phyloP scores from a whole-genome alignment of 345 rosid genomes.

The Aethionema arabicum region DNA sequence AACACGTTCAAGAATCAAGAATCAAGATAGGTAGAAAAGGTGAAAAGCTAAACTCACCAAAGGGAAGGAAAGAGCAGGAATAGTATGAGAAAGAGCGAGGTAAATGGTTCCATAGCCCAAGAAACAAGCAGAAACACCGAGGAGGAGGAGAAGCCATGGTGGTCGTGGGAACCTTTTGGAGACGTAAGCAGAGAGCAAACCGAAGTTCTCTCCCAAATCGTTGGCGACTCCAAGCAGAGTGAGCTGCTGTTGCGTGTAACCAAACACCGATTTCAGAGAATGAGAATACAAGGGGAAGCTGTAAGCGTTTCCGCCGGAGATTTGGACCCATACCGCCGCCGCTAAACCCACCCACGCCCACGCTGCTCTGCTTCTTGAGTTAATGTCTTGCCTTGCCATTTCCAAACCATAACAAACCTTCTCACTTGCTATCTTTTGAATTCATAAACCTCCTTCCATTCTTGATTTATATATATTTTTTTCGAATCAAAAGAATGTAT shows the following conservation, averaged over 20 bases:
- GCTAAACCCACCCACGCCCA: constrained; percentile 91
- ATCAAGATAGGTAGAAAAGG: no score
- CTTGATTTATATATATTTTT: not conserved
- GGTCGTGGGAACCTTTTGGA: constrained; percentile 72
- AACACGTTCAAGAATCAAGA: not conserved
- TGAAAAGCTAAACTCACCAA: constrained; percentile 45
- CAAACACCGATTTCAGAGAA: constrained; percentile 68
- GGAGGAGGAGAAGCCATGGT: constrained; percentile 67
- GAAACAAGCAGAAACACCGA: constrained; percentile 68
- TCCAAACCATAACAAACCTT: not conserved
- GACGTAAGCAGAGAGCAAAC: constrained; percentile 77
- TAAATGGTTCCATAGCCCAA: constrained; percentile 83
- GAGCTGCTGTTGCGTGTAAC: constrained; percentile 69
- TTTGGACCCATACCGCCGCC: constrained; percentile 81
- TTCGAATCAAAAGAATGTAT: no score
- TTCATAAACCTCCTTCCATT: constrained; percentile 1
- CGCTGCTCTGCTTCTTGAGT: constrained; percentile 78
- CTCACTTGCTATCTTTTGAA: not conserved
- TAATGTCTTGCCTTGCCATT: constrained; percentile 47
- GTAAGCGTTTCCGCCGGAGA: constrained; percentile 60
- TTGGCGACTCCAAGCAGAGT: constrained; percentile 82
- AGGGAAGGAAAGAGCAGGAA: constrained; percentile 61
- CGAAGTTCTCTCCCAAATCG: constrained; percentile 83
- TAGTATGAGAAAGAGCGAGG: constrained; percentile 65
- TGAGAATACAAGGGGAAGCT: constrained; percentile 78